Percentiles rank a stretch among this genome's conserved stretches.
Conservation (phyloP, 2,329 filamentous ascomycete species). For the Cladophialophora immunda region DNA sequence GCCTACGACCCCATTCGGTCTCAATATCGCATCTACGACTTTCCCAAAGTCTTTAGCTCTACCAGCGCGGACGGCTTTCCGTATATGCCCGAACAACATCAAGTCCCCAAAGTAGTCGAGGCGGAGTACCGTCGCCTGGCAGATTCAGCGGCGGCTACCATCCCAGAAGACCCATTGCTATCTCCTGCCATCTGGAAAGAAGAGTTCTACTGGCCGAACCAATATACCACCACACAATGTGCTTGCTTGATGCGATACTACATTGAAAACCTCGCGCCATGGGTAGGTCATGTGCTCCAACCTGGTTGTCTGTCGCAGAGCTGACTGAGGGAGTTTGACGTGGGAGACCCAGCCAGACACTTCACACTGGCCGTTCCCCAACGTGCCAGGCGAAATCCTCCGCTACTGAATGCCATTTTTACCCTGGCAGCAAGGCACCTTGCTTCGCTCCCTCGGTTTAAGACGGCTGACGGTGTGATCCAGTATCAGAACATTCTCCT, state of each 20-base stretch:
- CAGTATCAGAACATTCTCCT: slow-evolving; percentile 36
- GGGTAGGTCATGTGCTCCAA: slow-evolving; percentile 30
- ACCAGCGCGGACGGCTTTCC: slow-evolving; percentile 27
- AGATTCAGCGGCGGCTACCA: slow-evolving; percentile 37
- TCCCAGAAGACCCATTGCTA: slow-evolving; percentile 37
- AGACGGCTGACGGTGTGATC: slow-evolving; percentile 29
- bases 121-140: slow-evolving; percentile 39
- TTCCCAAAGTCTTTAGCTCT: slow-evolving; percentile 24
- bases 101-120: slow-evolving; percentile 38
- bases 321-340: slow-evolving; percentile 38
- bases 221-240: slow-evolving; percentile 41
- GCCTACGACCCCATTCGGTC: slow-evolving; percentile 36
- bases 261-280: slow-evolving; percentile 40
- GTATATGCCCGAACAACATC: slow-evolving; percentile 32
- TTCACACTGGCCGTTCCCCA: slow-evolving; percentile 40
- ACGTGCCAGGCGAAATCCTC: slow-evolving; percentile 38
- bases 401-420: slow-evolving; percentile 41
- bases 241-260: slow-evolving; percentile 42
- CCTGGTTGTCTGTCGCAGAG: neutral
- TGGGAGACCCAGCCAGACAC: slow-evolving; percentile 38
- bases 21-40: slow-evolving; percentile 33
- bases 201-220: slow-evolving; percentile 41
- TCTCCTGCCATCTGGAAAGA: slow-evolving; percentile 39
- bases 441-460: slow-evolving; percentile 29
- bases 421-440: slow-evolving; percentile 39